phyloP scores from a whole-genome alignment of 2,329 filamentous ascomycete species.

The Stagonosporopsis rhizophila region DNA sequence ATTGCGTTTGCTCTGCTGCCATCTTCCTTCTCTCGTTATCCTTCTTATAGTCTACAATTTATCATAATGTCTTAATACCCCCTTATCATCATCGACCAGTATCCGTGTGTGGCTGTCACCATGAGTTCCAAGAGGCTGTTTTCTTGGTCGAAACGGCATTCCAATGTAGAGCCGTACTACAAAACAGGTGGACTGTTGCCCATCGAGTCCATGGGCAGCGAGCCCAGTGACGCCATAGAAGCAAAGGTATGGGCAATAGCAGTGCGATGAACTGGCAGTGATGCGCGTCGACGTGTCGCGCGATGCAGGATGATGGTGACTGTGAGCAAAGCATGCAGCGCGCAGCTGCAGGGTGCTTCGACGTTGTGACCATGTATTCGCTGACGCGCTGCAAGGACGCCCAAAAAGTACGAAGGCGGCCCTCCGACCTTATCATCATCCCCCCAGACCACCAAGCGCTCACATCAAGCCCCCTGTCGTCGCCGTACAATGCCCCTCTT shows the following conservation, averaged over 20 bases:
- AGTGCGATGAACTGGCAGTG: constrained; percentile 38
- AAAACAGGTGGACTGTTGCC: constrained; percentile 50
- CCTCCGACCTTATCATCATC: constrained; percentile 41
- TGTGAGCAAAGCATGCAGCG: constrained; percentile 33
- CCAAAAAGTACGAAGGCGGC: constrained; percentile 32
- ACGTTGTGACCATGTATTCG: constrained; percentile 45
- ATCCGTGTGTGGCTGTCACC: constrained; percentile 7
- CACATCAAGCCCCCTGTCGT: constrained; percentile 34
- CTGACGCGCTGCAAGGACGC: constrained; percentile 38
- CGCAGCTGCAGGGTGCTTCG: constrained; percentile 31
- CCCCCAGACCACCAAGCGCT: constrained; percentile 32
- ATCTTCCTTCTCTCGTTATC: neutral
- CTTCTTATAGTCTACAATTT: neutral
- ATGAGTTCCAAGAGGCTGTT: constrained; percentile 55
- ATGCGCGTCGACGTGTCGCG: constrained; percentile 43
- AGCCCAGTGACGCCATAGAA: constrained; percentile 20
- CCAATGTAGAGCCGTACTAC: constrained; percentile 44
- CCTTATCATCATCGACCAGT: neutral
- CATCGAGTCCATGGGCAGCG: constrained; percentile 20
- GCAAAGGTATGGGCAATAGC: constrained; percentile 39
- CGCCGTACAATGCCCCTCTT: constrained; percentile 39
- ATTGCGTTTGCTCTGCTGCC: neutral
- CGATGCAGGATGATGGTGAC: constrained; percentile 31
- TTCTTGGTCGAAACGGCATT: constrained; percentile 54
- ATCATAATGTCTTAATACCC: constrained; percentile 18